A percentile compares a stretch with the other conserved stretches of the same genome.
These are phyloP conservation scores for Starmerella sirachaensis DNA, from an alignment of 805 yeast genomes.

Conservation along the genomic window DNA sequence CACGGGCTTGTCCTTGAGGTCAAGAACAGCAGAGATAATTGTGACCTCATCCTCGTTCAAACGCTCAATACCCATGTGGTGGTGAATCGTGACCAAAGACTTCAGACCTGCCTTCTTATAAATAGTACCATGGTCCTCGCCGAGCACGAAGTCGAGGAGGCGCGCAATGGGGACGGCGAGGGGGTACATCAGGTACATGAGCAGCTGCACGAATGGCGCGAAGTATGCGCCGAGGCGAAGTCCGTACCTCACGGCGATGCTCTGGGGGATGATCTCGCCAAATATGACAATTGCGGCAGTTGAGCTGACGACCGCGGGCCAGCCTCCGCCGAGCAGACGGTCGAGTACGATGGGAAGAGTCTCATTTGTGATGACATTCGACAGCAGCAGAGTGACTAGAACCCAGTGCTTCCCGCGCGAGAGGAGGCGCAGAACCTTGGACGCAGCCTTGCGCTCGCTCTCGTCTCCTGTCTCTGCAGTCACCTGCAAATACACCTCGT, in stretches of 20 bases:
- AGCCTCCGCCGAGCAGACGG: slow-evolving; percentile 88
- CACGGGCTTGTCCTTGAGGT: slow-evolving; percentile 83
- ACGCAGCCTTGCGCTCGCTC: slow-evolving; percentile 56
- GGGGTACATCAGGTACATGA: slow-evolving; percentile 88
- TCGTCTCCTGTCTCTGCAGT: slow-evolving; percentile 68
- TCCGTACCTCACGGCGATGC: slow-evolving; percentile 85
- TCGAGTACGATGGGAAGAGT: slow-evolving; percentile 89
- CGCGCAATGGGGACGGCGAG: slow-evolving; percentile 82
- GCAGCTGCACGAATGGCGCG: slow-evolving; percentile 69
- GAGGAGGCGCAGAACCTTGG: slow-evolving; percentile 57
- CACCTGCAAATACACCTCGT: slow-evolving; percentile 86
- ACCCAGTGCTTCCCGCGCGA: slow-evolving; percentile 93
- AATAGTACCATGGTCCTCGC: slow-evolving; percentile 93
- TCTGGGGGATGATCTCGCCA: slow-evolving; percentile 95
- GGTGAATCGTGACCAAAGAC: slow-evolving; percentile 82
- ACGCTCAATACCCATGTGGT: slow-evolving; percentile 90
- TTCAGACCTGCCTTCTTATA: slow-evolving; percentile 88
- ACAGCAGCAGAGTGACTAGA: slow-evolving; percentile 69
- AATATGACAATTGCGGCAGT: slow-evolving; percentile 85
- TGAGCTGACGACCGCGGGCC: slow-evolving; percentile 92
- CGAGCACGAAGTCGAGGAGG: slow-evolving; percentile 67
- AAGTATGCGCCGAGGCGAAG: slow-evolving; percentile 80
- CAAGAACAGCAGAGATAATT: slow-evolving; percentile 84
- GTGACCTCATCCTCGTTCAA: slow-evolving; percentile 92
- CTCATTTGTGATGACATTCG: slow-evolving; percentile 88